A percentile compares a stretch with the other conserved stretches of the same genome.
phyloP scores from a whole-genome alignment of 2,329 filamentous ascomycete species.

The Clonostachys chloroleuca region DNA sequence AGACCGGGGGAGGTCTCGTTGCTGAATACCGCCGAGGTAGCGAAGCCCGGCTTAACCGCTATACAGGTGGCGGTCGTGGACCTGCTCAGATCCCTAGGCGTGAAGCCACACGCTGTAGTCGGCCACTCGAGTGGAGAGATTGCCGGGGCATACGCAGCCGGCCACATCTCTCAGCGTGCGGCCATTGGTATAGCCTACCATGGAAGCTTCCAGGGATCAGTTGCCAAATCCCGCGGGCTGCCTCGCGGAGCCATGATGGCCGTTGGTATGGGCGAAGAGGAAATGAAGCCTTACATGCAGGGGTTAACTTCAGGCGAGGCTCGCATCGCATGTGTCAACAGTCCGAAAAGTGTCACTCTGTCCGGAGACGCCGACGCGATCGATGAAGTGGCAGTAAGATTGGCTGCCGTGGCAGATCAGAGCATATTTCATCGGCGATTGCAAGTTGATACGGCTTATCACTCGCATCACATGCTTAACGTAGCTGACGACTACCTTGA shows the following conservation, averaged over 20 bases:
- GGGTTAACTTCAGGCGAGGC: background rate
- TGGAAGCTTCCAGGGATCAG: conserved; percentile 34
- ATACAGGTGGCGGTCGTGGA: conserved; percentile 41
- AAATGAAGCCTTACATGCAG: background rate
- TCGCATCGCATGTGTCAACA: conserved; percentile 9
- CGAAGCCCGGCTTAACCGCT: conserved; percentile 38
- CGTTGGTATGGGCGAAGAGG: conserved; percentile 35
- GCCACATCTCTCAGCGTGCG: conserved; percentile 33
- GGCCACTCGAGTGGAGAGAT: conserved; percentile 47
- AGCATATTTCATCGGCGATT: conserved; percentile 8
- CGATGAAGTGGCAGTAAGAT: background rate
- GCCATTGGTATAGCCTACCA: conserved; percentile 46
- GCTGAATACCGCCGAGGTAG: conserved; percentile 31
- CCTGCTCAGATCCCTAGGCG: conserved; percentile 34
- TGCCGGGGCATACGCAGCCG: conserved; percentile 37
- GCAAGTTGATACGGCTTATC: conserved; percentile 7
- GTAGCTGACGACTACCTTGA: conserved; percentile 13
- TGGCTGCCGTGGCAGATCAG: conserved; percentile 1
- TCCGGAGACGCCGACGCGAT: conserved; percentile 5
- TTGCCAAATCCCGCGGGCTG: conserved; percentile 20
- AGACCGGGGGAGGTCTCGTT: conserved; percentile 26
- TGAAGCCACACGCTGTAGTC: conserved; percentile 30
- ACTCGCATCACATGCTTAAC: conserved; percentile 8
- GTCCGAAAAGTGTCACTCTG: conserved; percentile 3
- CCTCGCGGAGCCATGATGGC: conserved; percentile 50